These are phyloP conservation scores for Pittosporum tobira DNA, from an alignment of 129 eudicot genomes.

Conservation along the genomic window DNA sequence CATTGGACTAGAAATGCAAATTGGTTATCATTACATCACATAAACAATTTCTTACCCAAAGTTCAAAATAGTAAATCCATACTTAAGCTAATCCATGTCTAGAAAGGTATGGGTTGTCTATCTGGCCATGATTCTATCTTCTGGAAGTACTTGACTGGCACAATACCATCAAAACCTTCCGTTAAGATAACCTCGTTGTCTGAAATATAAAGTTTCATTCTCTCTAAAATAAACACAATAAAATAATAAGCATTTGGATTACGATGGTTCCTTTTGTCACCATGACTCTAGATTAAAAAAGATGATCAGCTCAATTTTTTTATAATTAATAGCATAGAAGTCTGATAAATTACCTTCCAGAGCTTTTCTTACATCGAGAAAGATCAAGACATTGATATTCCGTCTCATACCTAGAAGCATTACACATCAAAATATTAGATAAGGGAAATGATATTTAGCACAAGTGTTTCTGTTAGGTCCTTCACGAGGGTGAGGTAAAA, in stretches of 20 bases:
- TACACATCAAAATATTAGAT: background rate
- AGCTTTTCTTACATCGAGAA: slow-evolving; percentile 82
- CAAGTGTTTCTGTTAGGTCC: too few species aligned
- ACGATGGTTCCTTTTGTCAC: too few species aligned
- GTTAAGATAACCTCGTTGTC: slow-evolving; percentile 86
- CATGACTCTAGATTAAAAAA: too few species aligned
- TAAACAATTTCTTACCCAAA: too few species aligned
- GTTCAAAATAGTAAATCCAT: too few species aligned
- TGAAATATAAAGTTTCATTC: slow-evolving; percentile 80
- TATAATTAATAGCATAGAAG: background rate
- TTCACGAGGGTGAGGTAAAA: too few species aligned
- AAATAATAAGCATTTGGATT: too few species aligned
- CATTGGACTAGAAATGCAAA: too few species aligned
- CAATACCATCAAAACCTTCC: slow-evolving; percentile 84
- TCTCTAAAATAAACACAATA: slow-evolving; percentile 38
- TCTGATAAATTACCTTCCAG: slow-evolving; percentile 53
- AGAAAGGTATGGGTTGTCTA: slow-evolving; percentile 38
- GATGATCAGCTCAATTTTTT: too few species aligned
- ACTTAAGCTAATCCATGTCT: too few species aligned
- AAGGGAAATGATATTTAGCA: too few species aligned
- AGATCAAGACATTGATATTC: slow-evolving; percentile 66
- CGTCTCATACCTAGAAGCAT: slow-evolving; percentile 73
- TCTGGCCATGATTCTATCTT: slow-evolving; percentile 82
- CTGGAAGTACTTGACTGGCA: slow-evolving; percentile 69
- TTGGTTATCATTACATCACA: too few species aligned